Conservation (phyloP, 2,329 filamentous ascomycete species). For the Ophidiomyces ophidiicola region DNA sequence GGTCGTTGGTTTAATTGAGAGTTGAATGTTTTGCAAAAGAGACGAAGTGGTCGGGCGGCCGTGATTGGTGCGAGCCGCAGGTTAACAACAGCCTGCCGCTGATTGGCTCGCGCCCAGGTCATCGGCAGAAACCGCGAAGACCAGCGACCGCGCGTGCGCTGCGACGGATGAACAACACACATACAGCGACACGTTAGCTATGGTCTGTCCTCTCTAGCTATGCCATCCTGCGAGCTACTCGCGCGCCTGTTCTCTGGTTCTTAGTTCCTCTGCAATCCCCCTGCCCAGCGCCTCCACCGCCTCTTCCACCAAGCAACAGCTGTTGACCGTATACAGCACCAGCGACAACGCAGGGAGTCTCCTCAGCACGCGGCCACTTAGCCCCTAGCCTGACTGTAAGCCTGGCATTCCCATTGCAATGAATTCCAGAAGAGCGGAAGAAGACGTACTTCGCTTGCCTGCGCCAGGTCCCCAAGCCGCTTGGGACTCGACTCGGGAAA, state of each 20-base stretch:
- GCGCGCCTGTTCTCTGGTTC: slow-evolving; percentile 17
- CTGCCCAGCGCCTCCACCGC: slow-evolving; percentile 29
- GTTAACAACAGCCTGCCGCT: slow-evolving; percentile 12
- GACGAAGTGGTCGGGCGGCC: background rate
- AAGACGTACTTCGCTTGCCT: slow-evolving; percentile 20
- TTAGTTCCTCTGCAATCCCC: slow-evolving; percentile 26
- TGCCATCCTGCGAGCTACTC: too few species aligned
- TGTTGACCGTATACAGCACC: slow-evolving; percentile 29
- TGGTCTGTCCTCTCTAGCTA: too few species aligned
- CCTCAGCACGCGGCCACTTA: slow-evolving; percentile 34
- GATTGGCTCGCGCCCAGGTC: slow-evolving; percentile 13
- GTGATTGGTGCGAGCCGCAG: slow-evolving; percentile 12
- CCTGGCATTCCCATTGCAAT: background rate
- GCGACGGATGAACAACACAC: background rate
- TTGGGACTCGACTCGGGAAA: slow-evolving; percentile 22
- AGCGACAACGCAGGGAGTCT: slow-evolving; percentile 33
- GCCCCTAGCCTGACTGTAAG: slow-evolving; percentile 18
- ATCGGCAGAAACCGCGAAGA: slow-evolving; percentile 5
- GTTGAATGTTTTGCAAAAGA: slow-evolving; percentile 3
- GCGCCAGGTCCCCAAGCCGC: slow-evolving; percentile 21
- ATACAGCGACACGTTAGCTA: too few species aligned
- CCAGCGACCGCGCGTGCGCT: too few species aligned
- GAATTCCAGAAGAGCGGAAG: slow-evolving; percentile 8
- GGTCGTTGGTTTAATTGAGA: background rate
- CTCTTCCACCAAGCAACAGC: slow-evolving; percentile 26